Evolutionary conservation across 768 basidiomycete genomes (phyloP), one percentile per base, ranked within the genome.

Genomic region (Amanita subjunquillea): DNA sequence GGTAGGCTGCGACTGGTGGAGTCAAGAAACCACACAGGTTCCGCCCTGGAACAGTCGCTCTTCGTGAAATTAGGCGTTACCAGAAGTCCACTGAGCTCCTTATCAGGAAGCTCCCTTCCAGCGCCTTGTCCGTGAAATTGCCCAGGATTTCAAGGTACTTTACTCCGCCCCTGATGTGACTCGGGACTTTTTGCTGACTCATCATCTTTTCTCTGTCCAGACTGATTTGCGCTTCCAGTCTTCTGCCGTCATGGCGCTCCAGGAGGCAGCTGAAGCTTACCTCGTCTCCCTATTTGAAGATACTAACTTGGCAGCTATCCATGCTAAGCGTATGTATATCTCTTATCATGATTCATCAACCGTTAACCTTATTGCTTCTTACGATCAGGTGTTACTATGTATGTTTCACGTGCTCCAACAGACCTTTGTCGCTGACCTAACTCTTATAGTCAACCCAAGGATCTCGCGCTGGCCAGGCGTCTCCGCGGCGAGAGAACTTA

Each of bases 1-100:
- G n/a, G 17, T 20, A 83, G 80, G 78, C 87, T 53, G 80, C 87
- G 54, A 87, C 93, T 57, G 93, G 93, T 73, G 93, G 93, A 83
- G 93, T 96, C 63, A 98, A 98, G 94, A 99, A 98, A 79, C 95
- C 94, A 55, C 94, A 98, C 71, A 79, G 94, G 68, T 97, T 95
- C 85, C 82, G 88, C 65, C 88, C 88, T 61, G 88, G 95, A 77
- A 99, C 95, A 59, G 95, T 99, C 77, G 95, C 95, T 59, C 91
- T 99, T 59, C 93, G 95, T 80, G 94, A 97, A 74, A 97, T 97
- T 63, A 78, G 95, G 67, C 81, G 93, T 70, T 96, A 97, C 79
- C 93, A 97, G 73, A 96, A 96, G 79, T 93, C 91, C 56, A 97
- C 95, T 58, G 47, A 48, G 47, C 47, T 99, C 60, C 83, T 98